A percentile compares a stretch with the other conserved stretches of the same genome.
Conservation (phyloP, 768 basidiomycete species). For the Russula abietina region DNA sequence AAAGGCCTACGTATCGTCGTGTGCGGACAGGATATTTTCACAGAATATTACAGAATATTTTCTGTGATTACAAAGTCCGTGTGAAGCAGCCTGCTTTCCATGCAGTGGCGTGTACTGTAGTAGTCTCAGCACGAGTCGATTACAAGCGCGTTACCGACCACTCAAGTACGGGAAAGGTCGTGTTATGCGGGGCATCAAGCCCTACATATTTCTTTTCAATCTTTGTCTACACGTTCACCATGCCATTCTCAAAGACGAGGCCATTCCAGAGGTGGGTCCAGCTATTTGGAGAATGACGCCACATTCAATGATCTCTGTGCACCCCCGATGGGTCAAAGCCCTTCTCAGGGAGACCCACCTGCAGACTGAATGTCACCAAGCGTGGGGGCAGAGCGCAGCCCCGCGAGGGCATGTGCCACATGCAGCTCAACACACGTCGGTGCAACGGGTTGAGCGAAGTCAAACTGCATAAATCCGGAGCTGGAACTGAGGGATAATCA, state of each 20-base stretch:
- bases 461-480: constrained; percentile 32
- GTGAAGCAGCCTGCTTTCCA: too few relatives aligned
- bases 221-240: constrained; percentile 17
- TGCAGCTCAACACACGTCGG: constrained; percentile 43
- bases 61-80: too few relatives aligned
- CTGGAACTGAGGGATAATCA: background rate
- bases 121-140: too few relatives aligned
- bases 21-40: too few relatives aligned
- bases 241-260: constrained; percentile 23
- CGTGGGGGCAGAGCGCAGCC: constrained; percentile 37
- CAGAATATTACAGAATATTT: too few relatives aligned
- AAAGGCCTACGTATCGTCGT: too few relatives aligned
- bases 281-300: constrained; percentile 20
- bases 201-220: background rate
- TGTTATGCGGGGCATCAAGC: background rate
- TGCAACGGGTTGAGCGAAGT: constrained; percentile 41
- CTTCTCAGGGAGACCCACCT: constrained; percentile 1
- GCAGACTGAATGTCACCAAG: constrained; percentile 31
- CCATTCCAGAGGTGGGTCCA: constrained; percentile 26
- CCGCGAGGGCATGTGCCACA: constrained; percentile 39
- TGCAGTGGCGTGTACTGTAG: too few relatives aligned
- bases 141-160: constrained; percentile 2
- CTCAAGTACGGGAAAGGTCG: background rate
- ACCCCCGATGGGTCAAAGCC: background rate
- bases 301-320: background rate